Base-by-base conservation (phyloP, 257 asterid species). In the Nicotiana obtusifolia region DNA sequence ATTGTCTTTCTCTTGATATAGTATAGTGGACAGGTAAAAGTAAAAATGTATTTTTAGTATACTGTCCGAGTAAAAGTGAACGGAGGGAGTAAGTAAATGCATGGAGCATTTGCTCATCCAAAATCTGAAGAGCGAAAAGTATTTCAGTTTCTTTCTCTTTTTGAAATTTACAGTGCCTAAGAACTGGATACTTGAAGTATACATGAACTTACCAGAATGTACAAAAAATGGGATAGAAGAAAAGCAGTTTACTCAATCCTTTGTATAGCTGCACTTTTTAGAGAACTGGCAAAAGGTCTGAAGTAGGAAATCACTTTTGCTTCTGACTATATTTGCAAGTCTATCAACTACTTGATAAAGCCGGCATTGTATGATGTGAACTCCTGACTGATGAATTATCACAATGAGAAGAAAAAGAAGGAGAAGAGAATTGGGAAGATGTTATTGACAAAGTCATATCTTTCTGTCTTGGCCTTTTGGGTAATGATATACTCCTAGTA, bases 401-500 rank as follows among this genome's bases (percentile, higher is more conserved):
- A 35, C 15, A 62, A 22, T 0, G 24, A 24, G 61, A 52, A 52
- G 31, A 15, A 62, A 61, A 4, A n/a, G n/a, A 61, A 4, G 35
- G 67, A 61, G 35, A 61, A 61, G 35, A 61, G 67, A 61, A 61
- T 61, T 11, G 14, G 67, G 33, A 61, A 61, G 19, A 14, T 61
- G 17, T 9, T 24, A 61, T 61, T 61, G 35, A 61, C 33, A 61
- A 61, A 61, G 7, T 61, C 17, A 24, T 24, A 61, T 61, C 8
- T 61, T 61, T 61, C 7, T 28, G 16, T 1, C 24, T 61, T 22
- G 31, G 30, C n/a, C 47, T 80, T 64, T 19, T 59, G 11, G 84
- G 60, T 80, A 85, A 82, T 10, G 84, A 68, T 28, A 85, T 41
- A 26, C 7, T 79, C 49, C 57, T 20, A 24, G 13, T 64, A 14